These are phyloP conservation scores for Entomortierella chlamydospora DNA, from an alignment of 192 early-diverging fungal species.

Conservation along the genomic window DNA sequence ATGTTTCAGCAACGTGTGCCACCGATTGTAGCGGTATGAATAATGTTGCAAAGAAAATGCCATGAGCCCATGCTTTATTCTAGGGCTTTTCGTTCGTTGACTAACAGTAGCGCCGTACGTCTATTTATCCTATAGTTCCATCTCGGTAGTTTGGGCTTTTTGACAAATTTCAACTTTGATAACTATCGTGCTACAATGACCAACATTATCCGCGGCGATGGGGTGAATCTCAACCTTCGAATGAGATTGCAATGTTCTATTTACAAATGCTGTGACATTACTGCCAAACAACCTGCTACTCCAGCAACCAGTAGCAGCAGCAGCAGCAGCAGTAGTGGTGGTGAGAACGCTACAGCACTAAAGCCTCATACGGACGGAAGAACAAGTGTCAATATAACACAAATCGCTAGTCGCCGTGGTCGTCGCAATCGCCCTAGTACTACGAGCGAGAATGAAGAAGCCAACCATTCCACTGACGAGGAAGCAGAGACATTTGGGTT, in stretches of 20 bases:
- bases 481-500: too few species aligned
- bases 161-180: conserved; percentile 86
- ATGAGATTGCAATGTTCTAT: conserved; percentile 91
- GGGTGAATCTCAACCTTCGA: conserved; percentile 85
- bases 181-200: conserved; percentile 65
- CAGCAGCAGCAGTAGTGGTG: too few species aligned
- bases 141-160: conserved; percentile 91
- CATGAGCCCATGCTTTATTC: too few species aligned
- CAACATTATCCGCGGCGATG: conserved; percentile 56
- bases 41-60: too few species aligned
- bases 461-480: neutral
- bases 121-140: too few species aligned
- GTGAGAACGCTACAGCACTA: too few species aligned
- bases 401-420: too few species aligned
- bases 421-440: neutral
- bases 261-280: conserved; percentile 56
- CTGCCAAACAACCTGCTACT: conserved; percentile 12
- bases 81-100: too few species aligned
- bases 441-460: conserved; percentile 7
- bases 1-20: conserved; percentile 86
- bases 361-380: conserved; percentile 1
- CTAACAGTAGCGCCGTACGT: too few species aligned
- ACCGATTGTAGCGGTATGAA: conserved; percentile 78
- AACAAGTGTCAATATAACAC: too few species aligned
- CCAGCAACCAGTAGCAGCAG: too few species aligned